Evolutionary conservation across 805 yeast species (phyloP).

Genomic region (Diddensiella caesifluorescens): DNA sequence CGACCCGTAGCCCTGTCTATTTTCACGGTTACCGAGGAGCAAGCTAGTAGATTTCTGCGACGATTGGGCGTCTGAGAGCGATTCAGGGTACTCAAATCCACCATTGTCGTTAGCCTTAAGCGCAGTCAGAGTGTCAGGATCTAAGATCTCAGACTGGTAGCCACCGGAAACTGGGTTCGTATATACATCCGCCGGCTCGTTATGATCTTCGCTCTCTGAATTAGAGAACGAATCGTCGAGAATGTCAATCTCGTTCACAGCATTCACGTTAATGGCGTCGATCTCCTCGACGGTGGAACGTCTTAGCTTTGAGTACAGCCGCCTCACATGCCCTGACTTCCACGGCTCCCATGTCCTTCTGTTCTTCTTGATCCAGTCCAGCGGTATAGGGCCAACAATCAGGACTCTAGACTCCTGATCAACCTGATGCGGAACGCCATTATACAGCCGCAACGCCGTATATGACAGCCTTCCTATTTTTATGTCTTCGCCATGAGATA

Average conservation of each 20-base stretch:
- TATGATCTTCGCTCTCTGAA: constrained; percentile 3
- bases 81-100: neutral
- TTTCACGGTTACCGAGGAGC: neutral
- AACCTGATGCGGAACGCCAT: constrained; percentile 25
- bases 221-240: neutral
- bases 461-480: constrained; percentile 23
- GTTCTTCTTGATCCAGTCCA: constrained; percentile 19
- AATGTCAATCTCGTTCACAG: neutral
- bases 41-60: constrained; percentile 1
- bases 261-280: neutral
- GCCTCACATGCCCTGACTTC: constrained; percentile 1
- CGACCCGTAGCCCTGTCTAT: no score
- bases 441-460: constrained; percentile 31
- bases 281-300: neutral
- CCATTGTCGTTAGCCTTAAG: no score
- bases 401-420: constrained; percentile 29
- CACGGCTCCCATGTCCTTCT: constrained; percentile 5
- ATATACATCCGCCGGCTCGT: no score
- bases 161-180: no score
- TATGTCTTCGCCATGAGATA: constrained; percentile 1
- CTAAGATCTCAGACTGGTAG: neutral
- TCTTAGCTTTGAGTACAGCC: neutral
- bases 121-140: no score
- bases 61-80: neutral
- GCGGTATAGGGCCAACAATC: constrained; percentile 33